Conservation (phyloP, 179 eudicot species). For the Camellia oleifera region DNA sequence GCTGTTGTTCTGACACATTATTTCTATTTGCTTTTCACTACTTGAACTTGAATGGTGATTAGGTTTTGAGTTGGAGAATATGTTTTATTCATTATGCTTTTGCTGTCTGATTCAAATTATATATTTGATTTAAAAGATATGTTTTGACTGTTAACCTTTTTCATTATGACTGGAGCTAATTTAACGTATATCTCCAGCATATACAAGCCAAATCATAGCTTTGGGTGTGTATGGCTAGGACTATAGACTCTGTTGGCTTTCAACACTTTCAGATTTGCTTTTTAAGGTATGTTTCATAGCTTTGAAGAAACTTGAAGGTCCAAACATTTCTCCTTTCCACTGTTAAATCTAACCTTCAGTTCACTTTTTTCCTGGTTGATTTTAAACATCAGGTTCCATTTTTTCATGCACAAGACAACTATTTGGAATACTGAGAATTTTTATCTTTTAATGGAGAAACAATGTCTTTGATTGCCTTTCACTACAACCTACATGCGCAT, state of each 20-base stretch:
- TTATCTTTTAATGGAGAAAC: background rate
- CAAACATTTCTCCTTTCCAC: background rate
- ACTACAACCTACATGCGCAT: too few relatives aligned
- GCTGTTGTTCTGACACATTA: background rate
- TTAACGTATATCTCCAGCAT: background rate
- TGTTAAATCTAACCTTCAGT: background rate
- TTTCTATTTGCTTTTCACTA: background rate
- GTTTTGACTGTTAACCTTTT: background rate
- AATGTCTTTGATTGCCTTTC: too few relatives aligned
- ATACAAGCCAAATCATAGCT: background rate
- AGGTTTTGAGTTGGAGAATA: background rate
- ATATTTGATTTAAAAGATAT: background rate
- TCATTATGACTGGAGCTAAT: background rate
- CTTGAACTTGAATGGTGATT: background rate
- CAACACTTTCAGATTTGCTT: constrained; percentile 9
- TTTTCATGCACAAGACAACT: background rate
- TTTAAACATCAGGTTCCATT: background rate
- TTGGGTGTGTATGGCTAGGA: constrained; percentile 8
- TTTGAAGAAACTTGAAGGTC: constrained; percentile 1
- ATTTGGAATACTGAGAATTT: background rate
- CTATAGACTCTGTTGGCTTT: constrained; percentile 8
- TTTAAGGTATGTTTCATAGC: constrained; percentile 8
- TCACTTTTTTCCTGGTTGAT: background rate
- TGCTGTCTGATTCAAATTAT: background rate
- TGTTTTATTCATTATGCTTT: background rate